phyloP scores from a whole-genome alignment of 805 yeast genomes.

The Wickerhamiella qilinensis region DNA sequence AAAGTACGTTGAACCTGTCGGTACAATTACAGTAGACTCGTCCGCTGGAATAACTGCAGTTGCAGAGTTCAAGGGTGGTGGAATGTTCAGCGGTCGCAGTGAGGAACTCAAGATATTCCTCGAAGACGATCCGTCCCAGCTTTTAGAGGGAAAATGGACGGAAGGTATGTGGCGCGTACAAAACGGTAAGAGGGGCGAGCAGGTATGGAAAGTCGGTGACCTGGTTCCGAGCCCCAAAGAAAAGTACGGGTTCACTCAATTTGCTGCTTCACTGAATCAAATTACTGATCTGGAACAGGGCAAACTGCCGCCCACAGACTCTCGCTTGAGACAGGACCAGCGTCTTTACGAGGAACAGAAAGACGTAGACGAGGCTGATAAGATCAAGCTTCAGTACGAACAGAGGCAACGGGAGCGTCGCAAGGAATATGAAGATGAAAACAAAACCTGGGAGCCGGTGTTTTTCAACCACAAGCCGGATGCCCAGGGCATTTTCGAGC shows the following conservation, averaged over 20 bases:
- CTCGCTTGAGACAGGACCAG: conserved; percentile 81
- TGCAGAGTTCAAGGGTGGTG: conserved; percentile 62
- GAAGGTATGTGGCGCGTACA: conserved; percentile 19
- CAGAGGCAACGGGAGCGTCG: conserved; percentile 69
- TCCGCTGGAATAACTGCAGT: conserved; percentile 54
- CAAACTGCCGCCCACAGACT: conserved; percentile 66
- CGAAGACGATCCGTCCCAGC: conserved; percentile 18
- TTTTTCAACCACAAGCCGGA: conserved; percentile 41
- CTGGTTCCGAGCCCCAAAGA: conserved; percentile 39
- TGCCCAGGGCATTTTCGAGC: conserved; percentile 16
- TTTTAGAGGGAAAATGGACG: conserved; percentile 67
- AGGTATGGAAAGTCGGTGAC: conserved; percentile 57
- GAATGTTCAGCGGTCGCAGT: conserved; percentile 74
- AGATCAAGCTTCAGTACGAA: conserved; percentile 50
- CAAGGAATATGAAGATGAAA: conserved; percentile 33
- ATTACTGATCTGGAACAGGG: conserved; percentile 55
- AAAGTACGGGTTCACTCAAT: conserved; percentile 76
- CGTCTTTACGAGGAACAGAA: conserved; percentile 48
- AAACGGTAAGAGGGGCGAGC: conserved; percentile 1
- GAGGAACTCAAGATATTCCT: conserved; percentile 34
- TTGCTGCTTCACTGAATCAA: conserved; percentile 68
- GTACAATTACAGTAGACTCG: conserved; percentile 47
- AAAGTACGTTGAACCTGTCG: conserved; percentile 75
- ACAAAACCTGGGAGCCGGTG: conserved; percentile 34
- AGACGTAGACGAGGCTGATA: conserved; percentile 55